Percentiles rank a stretch among this genome's conserved stretches.
These are phyloP conservation scores for Neurospora intermedia DNA, from an alignment of 495 filamentous ascomycete genomes.

Conservation along the genomic window DNA sequence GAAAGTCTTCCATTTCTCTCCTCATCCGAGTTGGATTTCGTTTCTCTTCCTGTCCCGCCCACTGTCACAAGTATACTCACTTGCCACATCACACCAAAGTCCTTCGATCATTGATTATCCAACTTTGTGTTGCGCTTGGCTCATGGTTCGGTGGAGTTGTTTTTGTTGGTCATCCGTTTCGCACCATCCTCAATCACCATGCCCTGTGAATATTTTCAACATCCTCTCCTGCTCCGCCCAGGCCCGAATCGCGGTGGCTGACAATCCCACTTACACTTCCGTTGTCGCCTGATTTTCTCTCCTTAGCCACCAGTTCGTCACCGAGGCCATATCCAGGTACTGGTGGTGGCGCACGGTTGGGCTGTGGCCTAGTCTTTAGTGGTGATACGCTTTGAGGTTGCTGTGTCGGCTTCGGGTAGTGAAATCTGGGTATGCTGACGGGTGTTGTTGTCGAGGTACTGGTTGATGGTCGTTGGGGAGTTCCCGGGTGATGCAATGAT, in stretches of 20 bases:
- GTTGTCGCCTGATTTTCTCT: background rate
- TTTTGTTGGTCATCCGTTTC: background rate
- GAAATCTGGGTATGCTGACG: slow-evolving; percentile 6
- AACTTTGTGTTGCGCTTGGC: background rate
- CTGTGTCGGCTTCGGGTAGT: slow-evolving; percentile 13
- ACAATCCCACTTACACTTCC: background rate
- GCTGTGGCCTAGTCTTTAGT: slow-evolving; percentile 23
- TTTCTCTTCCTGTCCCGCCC: background rate
- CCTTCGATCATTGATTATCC: background rate
- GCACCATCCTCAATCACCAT: background rate
- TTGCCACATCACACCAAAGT: background rate
- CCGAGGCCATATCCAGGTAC: slow-evolving; percentile 15
- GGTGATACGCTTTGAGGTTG: slow-evolving; percentile 2
- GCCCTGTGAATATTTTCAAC: slow-evolving; percentile 2
- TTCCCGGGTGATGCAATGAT: background rate
- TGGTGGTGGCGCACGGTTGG: slow-evolving; percentile 28
- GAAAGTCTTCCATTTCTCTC: background rate
- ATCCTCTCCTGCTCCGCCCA: slow-evolving; percentile 2
- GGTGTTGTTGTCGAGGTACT: slow-evolving; percentile 2
- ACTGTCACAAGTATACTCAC: background rate
- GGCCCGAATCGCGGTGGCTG: background rate
- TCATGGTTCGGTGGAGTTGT: background rate
- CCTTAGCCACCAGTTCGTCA: background rate
- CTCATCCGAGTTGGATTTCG: background rate
- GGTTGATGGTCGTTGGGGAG: background rate